Evolutionary conservation across 169 alveolate genomes (phyloP).

Genomic region (Perkinsus marinus): DNA sequence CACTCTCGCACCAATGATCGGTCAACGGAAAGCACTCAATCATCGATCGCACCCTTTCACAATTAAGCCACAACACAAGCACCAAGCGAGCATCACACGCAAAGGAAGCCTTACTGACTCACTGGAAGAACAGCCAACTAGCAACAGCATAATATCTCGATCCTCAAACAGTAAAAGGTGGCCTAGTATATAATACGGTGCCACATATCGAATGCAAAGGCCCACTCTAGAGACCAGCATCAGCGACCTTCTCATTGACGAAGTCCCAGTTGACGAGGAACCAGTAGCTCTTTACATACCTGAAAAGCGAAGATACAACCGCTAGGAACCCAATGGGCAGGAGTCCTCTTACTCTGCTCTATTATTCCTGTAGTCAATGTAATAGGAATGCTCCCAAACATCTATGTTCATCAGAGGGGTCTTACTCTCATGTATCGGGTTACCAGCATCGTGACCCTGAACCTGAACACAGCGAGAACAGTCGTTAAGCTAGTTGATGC

Average conservation of each 20-base stretch:
- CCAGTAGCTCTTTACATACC: conserved; percentile 38
- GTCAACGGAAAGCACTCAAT: no score
- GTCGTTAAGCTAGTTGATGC: no score
- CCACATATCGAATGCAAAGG: no score
- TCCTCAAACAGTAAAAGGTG: neutral
- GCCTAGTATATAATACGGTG: neutral
- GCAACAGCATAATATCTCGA: neutral
- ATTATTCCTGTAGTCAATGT: conserved; percentile 62
- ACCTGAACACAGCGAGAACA: neutral
- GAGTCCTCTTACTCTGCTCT: conserved; percentile 26
- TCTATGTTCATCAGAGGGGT: conserved; percentile 62
- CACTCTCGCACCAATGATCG: no score
- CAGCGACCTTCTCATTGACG: conserved; percentile 24
- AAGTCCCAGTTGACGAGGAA: conserved; percentile 72
- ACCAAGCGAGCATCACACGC: neutral
- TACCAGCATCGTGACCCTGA: conserved; percentile 49
- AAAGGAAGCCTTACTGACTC: neutral
- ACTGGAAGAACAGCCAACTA: neutral
- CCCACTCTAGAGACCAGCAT: neutral
- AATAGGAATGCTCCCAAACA: conserved; percentile 87
- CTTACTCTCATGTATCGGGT: conserved; percentile 44
- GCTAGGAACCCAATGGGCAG: neutral
- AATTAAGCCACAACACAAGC: neutral
- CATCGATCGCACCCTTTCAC: neutral
- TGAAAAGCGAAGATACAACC: neutral